Conservation (phyloP, 1,139 yeast species). For the Candida frijolesensis region DNA sequence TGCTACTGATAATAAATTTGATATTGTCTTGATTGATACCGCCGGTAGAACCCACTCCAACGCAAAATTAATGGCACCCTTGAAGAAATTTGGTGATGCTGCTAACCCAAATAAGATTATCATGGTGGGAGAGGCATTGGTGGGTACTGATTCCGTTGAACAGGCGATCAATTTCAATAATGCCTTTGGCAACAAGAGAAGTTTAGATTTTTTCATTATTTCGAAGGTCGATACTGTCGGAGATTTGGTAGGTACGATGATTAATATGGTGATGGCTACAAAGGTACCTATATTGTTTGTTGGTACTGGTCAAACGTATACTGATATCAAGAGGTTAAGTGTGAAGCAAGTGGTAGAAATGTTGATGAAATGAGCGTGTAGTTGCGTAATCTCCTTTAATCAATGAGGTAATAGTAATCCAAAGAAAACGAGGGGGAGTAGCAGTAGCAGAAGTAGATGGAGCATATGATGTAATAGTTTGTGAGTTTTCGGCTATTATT, state of each 20-base stretch:
- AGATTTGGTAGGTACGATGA: conserved; percentile 94
- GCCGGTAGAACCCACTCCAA: conserved; percentile 98
- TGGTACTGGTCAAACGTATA: conserved; percentile 96
- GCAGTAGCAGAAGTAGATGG: too few species aligned
- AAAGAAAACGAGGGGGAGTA: too few species aligned
- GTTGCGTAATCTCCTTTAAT: too few species aligned
- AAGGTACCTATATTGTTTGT: conserved; percentile 93
- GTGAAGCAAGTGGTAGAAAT: conserved; percentile 91
- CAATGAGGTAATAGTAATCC: too few species aligned
- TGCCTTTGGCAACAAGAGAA: conserved; percentile 86
- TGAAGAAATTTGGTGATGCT: conserved; percentile 92
- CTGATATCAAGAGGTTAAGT: conserved; percentile 90
- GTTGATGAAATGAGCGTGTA: conserved; percentile 50
- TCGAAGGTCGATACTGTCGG: conserved; percentile 98
- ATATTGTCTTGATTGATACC: conserved; percentile 90
- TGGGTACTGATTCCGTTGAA: conserved; percentile 95
- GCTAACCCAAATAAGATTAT: conserved; percentile 95
- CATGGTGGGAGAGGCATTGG: conserved; percentile 98
- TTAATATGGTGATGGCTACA: conserved; percentile 96
- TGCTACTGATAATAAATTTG: conserved; percentile 59
- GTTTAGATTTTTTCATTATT: conserved; percentile 86
- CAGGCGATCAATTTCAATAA: conserved; percentile 92
- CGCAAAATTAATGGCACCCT: conserved; percentile 91
- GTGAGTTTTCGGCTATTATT: too few species aligned
- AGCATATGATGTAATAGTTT: too few species aligned